A percentile compares a stretch with the other conserved stretches of the same genome.
These are phyloP conservation scores for Fomes fomentarius DNA, from an alignment of 1,284 basidiomycete genomes.

Conservation along the genomic window DNA sequence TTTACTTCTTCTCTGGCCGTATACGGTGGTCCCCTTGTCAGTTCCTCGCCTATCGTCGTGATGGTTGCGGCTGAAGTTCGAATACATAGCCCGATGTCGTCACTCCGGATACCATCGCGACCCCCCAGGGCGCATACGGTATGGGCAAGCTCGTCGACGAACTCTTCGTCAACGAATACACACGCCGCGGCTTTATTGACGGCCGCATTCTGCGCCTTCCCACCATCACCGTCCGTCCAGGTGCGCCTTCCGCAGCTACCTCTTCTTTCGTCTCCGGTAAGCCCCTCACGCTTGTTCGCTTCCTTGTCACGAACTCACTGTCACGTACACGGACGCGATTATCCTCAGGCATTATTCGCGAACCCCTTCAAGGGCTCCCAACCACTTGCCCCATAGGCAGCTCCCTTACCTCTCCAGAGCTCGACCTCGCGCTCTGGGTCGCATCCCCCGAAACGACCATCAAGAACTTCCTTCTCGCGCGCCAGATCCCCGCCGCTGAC, in stretches of 20 bases:
- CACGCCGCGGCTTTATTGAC: constrained; percentile 63
- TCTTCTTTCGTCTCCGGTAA: constrained; percentile 61
- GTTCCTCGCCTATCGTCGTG: constrained; percentile 10
- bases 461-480: constrained; percentile 57
- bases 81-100: constrained; percentile 49
- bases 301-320: constrained; percentile 3
- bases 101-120: constrained; percentile 53
- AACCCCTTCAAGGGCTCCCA: constrained; percentile 57
- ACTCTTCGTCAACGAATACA: constrained; percentile 65
- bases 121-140: constrained; percentile 62
- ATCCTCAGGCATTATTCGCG: constrained; percentile 57
- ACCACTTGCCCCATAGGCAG: constrained; percentile 59
- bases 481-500: constrained; percentile 47
- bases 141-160: constrained; percentile 62
- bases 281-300: neutral
- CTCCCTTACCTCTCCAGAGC: constrained; percentile 44
- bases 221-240: constrained; percentile 63
- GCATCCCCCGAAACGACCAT: constrained; percentile 57
- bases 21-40: constrained; percentile 61
- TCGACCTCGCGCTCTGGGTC: constrained; percentile 55
- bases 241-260: constrained; percentile 57
- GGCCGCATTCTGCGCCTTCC: constrained; percentile 65
- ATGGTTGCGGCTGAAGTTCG: no score
- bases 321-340: neutral
- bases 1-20: constrained; percentile 67